Evolutionary conservation across 2,329 filamentous ascomycete species (phyloP), one percentile per base, ranked within the genome.

Genomic region (Beauveria brongniartii): DNA sequence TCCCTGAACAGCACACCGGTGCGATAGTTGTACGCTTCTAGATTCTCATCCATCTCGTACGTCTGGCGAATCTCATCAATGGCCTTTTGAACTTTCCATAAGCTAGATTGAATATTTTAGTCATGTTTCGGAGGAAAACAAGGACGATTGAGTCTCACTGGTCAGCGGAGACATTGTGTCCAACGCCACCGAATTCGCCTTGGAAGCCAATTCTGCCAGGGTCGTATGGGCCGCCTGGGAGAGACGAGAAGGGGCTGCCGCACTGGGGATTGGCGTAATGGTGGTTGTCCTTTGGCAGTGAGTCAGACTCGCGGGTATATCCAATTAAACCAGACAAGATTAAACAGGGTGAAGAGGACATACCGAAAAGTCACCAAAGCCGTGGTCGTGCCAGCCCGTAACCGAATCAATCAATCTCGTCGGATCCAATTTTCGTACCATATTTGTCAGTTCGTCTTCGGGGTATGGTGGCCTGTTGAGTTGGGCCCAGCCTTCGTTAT

Each of bases 401-500:
- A 80, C 82, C 1, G 85, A 75, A 69, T 88, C 78, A 44, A 91
- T 75, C 9, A 90, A 77, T 26, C 88, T 75, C 0, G 84, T 86
- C 0, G 86, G 82, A 65, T 91, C 88, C 2, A 88, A 71, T 1
- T 74, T 65, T 50, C 77, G 78, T 2, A 90, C 78, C 0, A 79
- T 69, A 1, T 81, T 75, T 0, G 84, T 82, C 14, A 90, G 73
- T 4, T 69, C 73, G 16, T 80, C 79, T 63, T 90, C 87, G 0
- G 85, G 83, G 64, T 77, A 79, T 8, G 76, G 76, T 0, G 71
- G 70, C 0, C 75, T 66, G 2, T 69, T 76, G 2, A 82, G 72
- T 67, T 90, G 87, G 2, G 84, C 86, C 87, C 87, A 90, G 48
- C 85, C 86, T 69, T 90, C 87, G 67, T 90, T 89, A 71, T 89